Conservation (phyloP, 192 early-diverging fungal genomes). For the Chytriomyces sp. region DNA sequence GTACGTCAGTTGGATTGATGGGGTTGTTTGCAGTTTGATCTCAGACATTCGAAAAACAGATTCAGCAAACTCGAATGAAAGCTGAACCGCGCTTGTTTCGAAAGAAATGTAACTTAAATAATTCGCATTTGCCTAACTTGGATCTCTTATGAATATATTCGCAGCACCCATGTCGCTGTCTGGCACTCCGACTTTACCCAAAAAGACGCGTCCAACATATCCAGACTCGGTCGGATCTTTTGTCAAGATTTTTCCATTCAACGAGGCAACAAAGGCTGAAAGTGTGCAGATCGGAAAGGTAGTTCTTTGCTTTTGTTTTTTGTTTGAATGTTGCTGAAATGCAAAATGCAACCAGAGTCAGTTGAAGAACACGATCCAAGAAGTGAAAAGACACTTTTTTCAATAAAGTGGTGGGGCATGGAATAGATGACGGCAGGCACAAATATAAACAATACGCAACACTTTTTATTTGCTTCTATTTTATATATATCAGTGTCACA, state of each 20-base stretch:
- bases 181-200: neutral
- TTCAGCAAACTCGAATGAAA: conserved; percentile 7
- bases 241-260: conserved; percentile 39
- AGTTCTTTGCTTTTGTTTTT: no score
- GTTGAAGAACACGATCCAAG: conserved; percentile 44
- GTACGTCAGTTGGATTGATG: neutral
- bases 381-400: conserved; percentile 43
- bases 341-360: neutral
- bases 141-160: no score
- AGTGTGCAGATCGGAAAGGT: conserved; percentile 25
- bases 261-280: conserved; percentile 8
- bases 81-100: neutral
- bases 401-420: no score
- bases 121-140: no score
- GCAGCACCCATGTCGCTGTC: neutral
- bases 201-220: conserved; percentile 1
- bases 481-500: no score
- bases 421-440: no score
- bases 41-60: conserved; percentile 3
- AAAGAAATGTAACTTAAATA: conserved; percentile 14
- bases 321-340: neutral
- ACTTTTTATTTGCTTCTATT: no score
- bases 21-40: no score
- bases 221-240: conserved; percentile 30
- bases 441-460: no score